Base-by-base conservation (phyloP, 306 rosid genomes). In the Citrullus amarus region DNA sequence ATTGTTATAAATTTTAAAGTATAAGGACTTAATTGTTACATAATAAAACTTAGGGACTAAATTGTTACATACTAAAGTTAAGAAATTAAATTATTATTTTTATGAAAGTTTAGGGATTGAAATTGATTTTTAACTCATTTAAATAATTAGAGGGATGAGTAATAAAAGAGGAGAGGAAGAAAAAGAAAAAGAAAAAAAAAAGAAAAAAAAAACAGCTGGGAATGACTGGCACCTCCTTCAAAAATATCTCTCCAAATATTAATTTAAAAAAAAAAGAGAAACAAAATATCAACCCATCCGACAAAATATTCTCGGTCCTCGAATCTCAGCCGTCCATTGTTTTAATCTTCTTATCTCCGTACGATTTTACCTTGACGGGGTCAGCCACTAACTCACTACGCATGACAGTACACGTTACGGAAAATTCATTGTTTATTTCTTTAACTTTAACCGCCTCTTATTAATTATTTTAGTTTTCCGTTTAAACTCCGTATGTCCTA, bases 231-330 rank as follows among this genome's bases (percentile, higher is more conserved):
- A 48, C 59, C 39, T 48, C 77, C 25, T 48, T 4, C 59, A 25
- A 71, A 71, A 71, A 71, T 71, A 71, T 71, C 77, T 71, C 77
- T 14, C 41, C 1, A n/a, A 44, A 48, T 71, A 67, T 71, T 50
- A 0, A 50, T 22, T 7, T 69, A 61, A 61, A 22, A 61, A 41
- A 20, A 5, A 22, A 22, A 22, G 1, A 62, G 3, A 25, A 60
- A 11, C 17, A 43, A 69, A 69, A 69, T 69, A 69, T 69, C 56
- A 43, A 3, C 6, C 36, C 7, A 36, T 17, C 22, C 25, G 34
- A 60, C 17, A 65, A 51, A 4, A 71, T 30, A 28, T 71, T 48
- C 20, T 71, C 3, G 4, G 2, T 5, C 20, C 41, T 71, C 38
- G 10, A 44, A 71, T 71, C 59, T 48, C 43, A 48, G 25, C 77